Conservation (phyloP, 2,329 filamentous ascomycete species). For the Neofusicoccum sp. region DNA sequence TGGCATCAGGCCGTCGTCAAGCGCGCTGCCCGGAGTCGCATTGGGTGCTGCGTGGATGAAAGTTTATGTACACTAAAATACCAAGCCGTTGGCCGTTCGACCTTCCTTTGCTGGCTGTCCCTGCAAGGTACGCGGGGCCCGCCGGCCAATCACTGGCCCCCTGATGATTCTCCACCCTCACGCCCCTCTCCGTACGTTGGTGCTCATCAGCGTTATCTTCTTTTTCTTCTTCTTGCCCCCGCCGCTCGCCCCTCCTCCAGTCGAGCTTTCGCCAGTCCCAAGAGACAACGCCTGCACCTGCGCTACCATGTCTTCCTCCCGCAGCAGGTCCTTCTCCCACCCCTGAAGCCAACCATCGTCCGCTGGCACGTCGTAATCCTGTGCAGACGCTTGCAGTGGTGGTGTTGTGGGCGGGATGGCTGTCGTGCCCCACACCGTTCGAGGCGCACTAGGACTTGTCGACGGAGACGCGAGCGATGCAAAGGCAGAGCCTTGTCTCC, state of each 20-base stretch:
- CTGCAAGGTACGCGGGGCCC: slow-evolving; percentile 18
- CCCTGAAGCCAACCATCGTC: slow-evolving; percentile 88
- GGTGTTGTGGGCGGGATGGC: slow-evolving; percentile 63
- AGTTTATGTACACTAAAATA: neutral
- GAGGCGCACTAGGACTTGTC: slow-evolving; percentile 73
- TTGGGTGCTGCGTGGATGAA: neutral
- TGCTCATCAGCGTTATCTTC: slow-evolving; percentile 71
- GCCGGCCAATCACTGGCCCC: slow-evolving; percentile 12
- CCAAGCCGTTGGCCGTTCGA: neutral
- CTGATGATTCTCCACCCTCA: slow-evolving; percentile 32
- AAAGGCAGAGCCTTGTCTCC: slow-evolving; percentile 62
- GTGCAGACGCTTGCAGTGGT: slow-evolving; percentile 50
- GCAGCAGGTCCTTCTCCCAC: slow-evolving; percentile 74
- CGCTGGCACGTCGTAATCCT: slow-evolving; percentile 41
- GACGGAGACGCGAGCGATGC: slow-evolving; percentile 74
- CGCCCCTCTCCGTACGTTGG: slow-evolving; percentile 61
- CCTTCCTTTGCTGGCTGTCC: slow-evolving; percentile 11
- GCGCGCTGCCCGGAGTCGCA: neutral
- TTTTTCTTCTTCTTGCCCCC: slow-evolving; percentile 62
- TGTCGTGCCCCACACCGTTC: slow-evolving; percentile 92
- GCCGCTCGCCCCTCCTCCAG: slow-evolving; percentile 34
- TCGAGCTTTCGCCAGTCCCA: slow-evolving; percentile 31
- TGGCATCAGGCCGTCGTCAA: neutral
- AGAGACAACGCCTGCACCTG: slow-evolving; percentile 49
- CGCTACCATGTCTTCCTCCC: slow-evolving; percentile 58